Conservation (phyloP, 495 filamentous ascomycete genomes). For the Aspergillus hancockii region DNA sequence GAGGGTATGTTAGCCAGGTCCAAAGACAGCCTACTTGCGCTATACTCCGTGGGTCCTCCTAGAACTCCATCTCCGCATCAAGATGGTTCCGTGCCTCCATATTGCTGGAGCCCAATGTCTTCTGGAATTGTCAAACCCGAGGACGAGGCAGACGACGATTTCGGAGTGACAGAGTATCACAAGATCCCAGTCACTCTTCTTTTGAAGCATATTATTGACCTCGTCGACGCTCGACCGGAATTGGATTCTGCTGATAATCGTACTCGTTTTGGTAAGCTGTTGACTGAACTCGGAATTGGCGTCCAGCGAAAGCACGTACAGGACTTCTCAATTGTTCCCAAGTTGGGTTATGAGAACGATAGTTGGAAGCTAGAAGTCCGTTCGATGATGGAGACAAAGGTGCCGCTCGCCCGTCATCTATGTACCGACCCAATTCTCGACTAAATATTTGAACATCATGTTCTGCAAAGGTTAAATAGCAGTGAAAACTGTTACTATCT, state of each 20-base stretch:
- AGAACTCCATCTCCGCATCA: slow-evolving; percentile 6
- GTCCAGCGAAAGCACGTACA: neutral
- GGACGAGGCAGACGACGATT: slow-evolving; percentile 6
- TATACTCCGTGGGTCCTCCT: neutral
- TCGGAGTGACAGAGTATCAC: slow-evolving; percentile 17
- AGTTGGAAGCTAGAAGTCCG: slow-evolving; percentile 7
- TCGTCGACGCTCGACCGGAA: slow-evolving; percentile 17
- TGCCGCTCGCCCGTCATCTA: slow-evolving; percentile 6
- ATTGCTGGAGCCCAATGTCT: slow-evolving; percentile 5
- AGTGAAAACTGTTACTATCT: neutral
- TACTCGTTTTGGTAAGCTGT: slow-evolving; percentile 15
- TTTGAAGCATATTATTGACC: slow-evolving; percentile 15
- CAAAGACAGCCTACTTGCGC: neutral
- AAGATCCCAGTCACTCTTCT: slow-evolving; percentile 16
- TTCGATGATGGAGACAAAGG: neutral
- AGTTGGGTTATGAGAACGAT: slow-evolving; percentile 6
- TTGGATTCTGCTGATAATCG: slow-evolving; percentile 23
- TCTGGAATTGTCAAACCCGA: slow-evolving; percentile 14
- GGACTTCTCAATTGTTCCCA: neutral
- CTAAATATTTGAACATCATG: neutral
- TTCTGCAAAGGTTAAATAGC: neutral
- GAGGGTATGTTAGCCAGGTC: slow-evolving; percentile 16
- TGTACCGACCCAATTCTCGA: slow-evolving; percentile 12
- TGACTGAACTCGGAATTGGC: slow-evolving; percentile 15
- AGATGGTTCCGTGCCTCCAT: neutral